Conservation (phyloP, 345 rosid species). For the Eucalyptus sp. region DNA sequence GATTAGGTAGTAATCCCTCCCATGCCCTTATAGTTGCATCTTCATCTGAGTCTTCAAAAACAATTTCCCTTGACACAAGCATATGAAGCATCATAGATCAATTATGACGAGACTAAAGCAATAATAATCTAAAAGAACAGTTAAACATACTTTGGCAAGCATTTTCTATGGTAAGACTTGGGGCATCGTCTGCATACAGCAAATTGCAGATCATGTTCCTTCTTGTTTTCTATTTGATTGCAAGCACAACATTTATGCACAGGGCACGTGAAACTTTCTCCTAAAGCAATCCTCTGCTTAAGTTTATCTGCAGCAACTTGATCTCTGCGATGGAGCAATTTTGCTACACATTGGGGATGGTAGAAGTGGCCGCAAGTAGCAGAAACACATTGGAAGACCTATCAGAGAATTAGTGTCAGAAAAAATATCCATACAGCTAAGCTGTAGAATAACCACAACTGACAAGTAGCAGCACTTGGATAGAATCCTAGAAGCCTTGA, state of each 20-base stretch:
- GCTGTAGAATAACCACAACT: background rate
- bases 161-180: constrained; percentile 75
- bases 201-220: constrained; percentile 45
- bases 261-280: constrained; percentile 71
- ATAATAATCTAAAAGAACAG: background rate
- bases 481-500: background rate
- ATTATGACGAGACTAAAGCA: background rate
- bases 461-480: background rate
- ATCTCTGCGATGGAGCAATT: constrained; percentile 32
- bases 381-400: constrained; percentile 80
- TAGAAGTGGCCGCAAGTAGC: constrained; percentile 90
- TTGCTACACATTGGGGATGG: constrained; percentile 76
- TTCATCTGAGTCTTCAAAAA: constrained; percentile 40
- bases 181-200: constrained; percentile 97
- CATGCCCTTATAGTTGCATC: constrained; percentile 59
- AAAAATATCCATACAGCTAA: background rate
- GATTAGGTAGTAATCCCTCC: constrained; percentile 62
- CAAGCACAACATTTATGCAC: constrained; percentile 77
- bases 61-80: constrained; percentile 38
- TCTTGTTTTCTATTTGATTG: constrained; percentile 55
- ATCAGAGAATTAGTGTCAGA: background rate
- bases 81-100: background rate
- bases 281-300: constrained; percentile 38
- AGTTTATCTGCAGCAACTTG: constrained; percentile 45
- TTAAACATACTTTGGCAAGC: constrained; percentile 64